Base-by-base conservation (phyloP, 164 flowering plant species). In the Protea cynaroides region DNA sequence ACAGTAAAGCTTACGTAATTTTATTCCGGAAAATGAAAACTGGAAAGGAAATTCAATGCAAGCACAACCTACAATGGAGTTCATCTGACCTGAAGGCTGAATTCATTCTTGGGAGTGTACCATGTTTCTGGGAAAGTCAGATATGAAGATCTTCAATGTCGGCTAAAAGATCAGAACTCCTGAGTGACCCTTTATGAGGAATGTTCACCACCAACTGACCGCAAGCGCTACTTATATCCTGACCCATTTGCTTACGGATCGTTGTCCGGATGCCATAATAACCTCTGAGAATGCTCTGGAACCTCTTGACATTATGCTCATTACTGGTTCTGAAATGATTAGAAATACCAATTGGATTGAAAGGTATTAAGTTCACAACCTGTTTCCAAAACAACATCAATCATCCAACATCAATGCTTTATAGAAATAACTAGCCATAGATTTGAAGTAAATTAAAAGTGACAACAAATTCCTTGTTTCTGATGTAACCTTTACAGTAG, bases 211-310 rank as follows among this genome's bases (percentile, higher is more conserved):
- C 99, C 62, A 95, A 79, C 78, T 95, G 99, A 69, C 99, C 99
- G 55, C 99, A 95, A 11, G 99, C 99, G 15, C 99, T 96, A 62
- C 86, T 89, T 68, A 95, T 91, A 72, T 95, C 99, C 77, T 88
- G 97, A 62, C 97, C 97, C 99, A 95, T 95, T 75, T 91, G 73
- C 76, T 83, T 88, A 13, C 96, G 88, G 64, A 91, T 68, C 14
- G 94, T 95, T 40, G 99, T 94, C 53, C 99, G 79, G 62, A 95
- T 89, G 66, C 83, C 82, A 68, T 86, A 85, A 1, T 70, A 67
- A 34, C 84, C 89, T 68, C 97, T 75, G 14, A 95, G 85, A 62
- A 86, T 82, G 74, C 78, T 80, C 86, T 95, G 97, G 61, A 91
- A 95, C n/a, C 51, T 75, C 44, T 61, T 37, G 50, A 95, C 88